Conservation (phyloP, 108 stramenopile genomes). For the Chaetoceros muelleri region DNA sequence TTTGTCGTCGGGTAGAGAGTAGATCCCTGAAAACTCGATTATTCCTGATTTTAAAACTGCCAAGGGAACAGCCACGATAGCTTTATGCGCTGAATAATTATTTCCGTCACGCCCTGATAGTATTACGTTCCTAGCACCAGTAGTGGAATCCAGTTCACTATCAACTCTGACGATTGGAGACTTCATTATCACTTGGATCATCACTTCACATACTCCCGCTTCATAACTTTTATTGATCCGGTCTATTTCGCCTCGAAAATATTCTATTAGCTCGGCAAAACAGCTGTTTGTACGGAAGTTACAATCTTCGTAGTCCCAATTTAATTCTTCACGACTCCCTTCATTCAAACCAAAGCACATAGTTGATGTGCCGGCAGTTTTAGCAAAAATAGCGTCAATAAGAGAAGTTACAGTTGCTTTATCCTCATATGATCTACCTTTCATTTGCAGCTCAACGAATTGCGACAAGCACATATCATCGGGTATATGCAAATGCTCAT, state of each 20-base stretch:
- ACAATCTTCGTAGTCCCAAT: conserved; percentile 19
- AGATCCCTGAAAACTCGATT: conserved; percentile 13
- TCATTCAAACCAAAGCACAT: conserved; percentile 14
- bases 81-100: conserved; percentile 9
- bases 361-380: conserved; percentile 14
- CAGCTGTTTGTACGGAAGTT: conserved; percentile 15
- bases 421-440: not conserved
- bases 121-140: too few relatives aligned
- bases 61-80: conserved; percentile 18
- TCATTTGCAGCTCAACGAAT: not conserved
- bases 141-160: not conserved
- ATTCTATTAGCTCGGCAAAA: conserved; percentile 20
- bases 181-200: conserved; percentile 10
- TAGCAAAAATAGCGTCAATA: conserved; percentile 19
- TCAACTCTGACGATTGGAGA: conserved; percentile 13
- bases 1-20: conserved; percentile 6
- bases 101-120: not conserved
- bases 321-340: conserved; percentile 23
- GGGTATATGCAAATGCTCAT: not conserved
- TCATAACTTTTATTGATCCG: conserved; percentile 9
- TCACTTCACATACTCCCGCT: not conserved
- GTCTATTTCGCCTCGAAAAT: conserved; percentile 13
- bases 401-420: conserved; percentile 5
- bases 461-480: conserved; percentile 6
- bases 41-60: conserved; percentile 7